Base-by-base conservation (phyloP, 768 basidiomycete species). In the Boletales sp. region DNA sequence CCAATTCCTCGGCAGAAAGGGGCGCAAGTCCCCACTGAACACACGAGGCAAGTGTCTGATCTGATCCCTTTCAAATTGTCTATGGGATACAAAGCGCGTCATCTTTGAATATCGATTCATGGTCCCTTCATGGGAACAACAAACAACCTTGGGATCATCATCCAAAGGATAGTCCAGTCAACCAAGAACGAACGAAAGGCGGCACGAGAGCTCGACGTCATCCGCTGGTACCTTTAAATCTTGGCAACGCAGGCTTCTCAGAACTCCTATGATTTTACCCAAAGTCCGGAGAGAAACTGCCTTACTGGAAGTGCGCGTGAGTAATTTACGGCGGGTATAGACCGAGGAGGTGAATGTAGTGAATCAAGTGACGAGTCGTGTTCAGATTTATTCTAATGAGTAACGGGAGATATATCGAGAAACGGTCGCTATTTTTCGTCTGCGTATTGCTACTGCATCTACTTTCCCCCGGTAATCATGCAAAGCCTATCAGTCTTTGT, bases 261-360 rank as follows among this genome's bases (percentile, higher is more conserved):
- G 6, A 27, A 27, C 24, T 27, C 24, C 24, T 7, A 27, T 40
- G 47, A 47, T 44, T 46, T 57, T 51, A 5, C 48, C 24, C 43
- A 39, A 45, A 42, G 30, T 30, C 35, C 42, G 51, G 48, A 43
- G 30, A 52, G 45, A 19, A 31, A 19, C 56, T 54, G 37, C 55
- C 55, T 57, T 55, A 57, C 53, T 42, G 18, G 51, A 54, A 45
- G 48, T 29, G 40, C 32, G 43, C 39, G 27, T 42, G 45, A 46
- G 47, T 14, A 40, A 37, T 43, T 43, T 39, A 47, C 43, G 45
- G 52, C 59, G 50, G 55, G 35, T 41, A 53, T 55, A 52, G 50
- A 60, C 65, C 63, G 60, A 65, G 60, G 62, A 59, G 47, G 58
- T 54, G 49, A 45, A 40, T 46, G 19, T 56, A 41, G 57, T 52